These are phyloP conservation scores for Lentithecium fluviatile DNA, from an alignment of 495 filamentous ascomycete species.

Conservation along the genomic window DNA sequence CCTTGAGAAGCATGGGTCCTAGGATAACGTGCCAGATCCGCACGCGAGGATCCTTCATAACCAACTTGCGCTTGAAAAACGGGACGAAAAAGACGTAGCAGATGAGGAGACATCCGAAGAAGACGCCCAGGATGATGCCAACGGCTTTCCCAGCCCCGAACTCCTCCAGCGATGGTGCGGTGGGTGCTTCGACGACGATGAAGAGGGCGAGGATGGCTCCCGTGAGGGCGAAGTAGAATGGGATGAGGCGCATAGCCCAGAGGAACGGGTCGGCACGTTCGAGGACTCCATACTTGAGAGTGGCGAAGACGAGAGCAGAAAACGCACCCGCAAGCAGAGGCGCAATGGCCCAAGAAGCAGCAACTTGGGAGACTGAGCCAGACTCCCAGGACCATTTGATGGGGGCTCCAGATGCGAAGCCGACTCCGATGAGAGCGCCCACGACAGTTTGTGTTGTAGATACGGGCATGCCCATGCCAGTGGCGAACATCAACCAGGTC, in stretches of 20 bases:
- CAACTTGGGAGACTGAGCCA: constrained; percentile 57
- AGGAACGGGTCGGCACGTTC: constrained; percentile 49
- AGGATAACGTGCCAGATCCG: constrained; percentile 57
- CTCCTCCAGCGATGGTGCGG: constrained; percentile 48
- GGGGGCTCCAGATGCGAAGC: constrained; percentile 44
- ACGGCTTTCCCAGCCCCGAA: constrained; percentile 53
- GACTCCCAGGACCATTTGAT: constrained; percentile 57
- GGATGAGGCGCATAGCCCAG: constrained; percentile 56
- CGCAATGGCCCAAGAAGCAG: constrained; percentile 63
- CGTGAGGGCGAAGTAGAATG: constrained; percentile 62
- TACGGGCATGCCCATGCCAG: constrained; percentile 46
- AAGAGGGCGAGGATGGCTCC: constrained; percentile 62
- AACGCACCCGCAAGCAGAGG: constrained; percentile 59
- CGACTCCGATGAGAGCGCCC: constrained; percentile 21
- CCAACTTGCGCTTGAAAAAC: constrained; percentile 59
- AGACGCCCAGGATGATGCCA: constrained; percentile 59
- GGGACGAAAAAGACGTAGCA: constrained; percentile 60
- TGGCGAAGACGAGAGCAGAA: constrained; percentile 60
- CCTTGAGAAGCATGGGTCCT: constrained; percentile 55
- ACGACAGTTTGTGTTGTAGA: constrained; percentile 20
- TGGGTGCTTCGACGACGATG: constrained; percentile 57
- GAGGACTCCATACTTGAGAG: constrained; percentile 64
- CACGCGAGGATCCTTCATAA: constrained; percentile 56
- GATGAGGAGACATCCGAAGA: constrained; percentile 54
- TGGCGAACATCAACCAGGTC: constrained; percentile 59